Base-by-base conservation (phyloP, 306 rosid species). In the Prunus mira region DNA sequence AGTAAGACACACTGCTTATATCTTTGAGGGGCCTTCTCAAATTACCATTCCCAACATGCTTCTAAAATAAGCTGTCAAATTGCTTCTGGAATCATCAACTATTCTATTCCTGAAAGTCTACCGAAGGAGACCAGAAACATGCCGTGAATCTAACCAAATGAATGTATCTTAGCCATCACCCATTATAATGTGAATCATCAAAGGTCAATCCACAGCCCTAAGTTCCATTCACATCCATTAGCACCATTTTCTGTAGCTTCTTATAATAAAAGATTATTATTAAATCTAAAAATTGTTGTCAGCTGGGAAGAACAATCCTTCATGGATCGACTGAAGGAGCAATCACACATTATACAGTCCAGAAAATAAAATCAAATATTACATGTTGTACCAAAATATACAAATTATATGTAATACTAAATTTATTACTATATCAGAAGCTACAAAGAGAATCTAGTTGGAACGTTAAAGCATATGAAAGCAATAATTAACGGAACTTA, bases 401-500 rank as follows among this genome's bases (percentile, higher is more conserved):
- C 65, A 58, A 30, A 58, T 58, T 24, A 61, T 11, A 24, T 24
- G 32, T 22, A 27, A 58, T 11, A 24, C 2, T 14, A 58, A 24
- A 22, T 3, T 22, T 10, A 56, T 3, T 60, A 60, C 34, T 10
- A 25, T 14, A 60, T 12, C 38, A 12, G 65, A 58, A 60, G 65
- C 65, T 60, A 60, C 32, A 60, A 62, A 14, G 12, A 62, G 11
- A 62, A 62, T 60, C 65, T 6, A 12, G 32, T 58, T 27, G 49
- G 55, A 74, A 24, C 25, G 25, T 24, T 24, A 24, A 32, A 68
- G 7, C 12, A 7, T 54, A 51, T 54, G 24, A 28, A 69, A 71
- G 81, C 18, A 76, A 72, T 22, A 55, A 63, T 5, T 14, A 22
- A 58, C 9, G 11, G 2, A 60, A 81, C 96, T 32, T 88, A 92